Conservation (phyloP, 2,329 filamentous ascomycete genomes). For the Dactylonectria macrodidyma region DNA sequence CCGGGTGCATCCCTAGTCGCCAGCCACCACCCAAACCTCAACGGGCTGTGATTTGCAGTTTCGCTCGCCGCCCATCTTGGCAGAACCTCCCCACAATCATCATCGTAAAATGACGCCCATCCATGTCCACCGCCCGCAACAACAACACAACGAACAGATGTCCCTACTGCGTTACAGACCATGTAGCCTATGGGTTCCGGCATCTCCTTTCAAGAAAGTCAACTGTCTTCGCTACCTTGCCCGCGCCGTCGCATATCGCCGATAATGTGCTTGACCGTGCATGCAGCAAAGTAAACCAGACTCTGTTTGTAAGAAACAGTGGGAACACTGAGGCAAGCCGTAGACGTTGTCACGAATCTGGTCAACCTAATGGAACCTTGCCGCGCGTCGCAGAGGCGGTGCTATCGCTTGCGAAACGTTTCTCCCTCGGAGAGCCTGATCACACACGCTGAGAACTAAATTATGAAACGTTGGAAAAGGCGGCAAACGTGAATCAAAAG, state of each 20-base stretch:
- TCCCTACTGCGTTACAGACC: background rate
- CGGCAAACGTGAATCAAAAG: too few species aligned
- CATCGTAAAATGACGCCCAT: slow-evolving; percentile 4
- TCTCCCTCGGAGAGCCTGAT: background rate
- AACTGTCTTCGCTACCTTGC: background rate
- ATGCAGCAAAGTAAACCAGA: background rate
- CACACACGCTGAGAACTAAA: too few species aligned
- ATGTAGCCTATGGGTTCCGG: background rate
- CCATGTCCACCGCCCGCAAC: slow-evolving; percentile 5
- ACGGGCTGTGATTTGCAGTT: slow-evolving; percentile 15
- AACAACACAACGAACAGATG: background rate
- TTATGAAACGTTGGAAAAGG: too few species aligned
- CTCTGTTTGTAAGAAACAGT: background rate
- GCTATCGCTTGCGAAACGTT: slow-evolving; percentile 8
- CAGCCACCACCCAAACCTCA: slow-evolving; percentile 19
- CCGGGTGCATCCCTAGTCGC: slow-evolving; percentile 16
- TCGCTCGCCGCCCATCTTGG: slow-evolving; percentile 1
- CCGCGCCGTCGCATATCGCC: background rate
- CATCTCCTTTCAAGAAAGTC: background rate
- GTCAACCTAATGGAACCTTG: slow-evolving; percentile 5
- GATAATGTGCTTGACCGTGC: background rate
- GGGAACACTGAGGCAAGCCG: background rate
- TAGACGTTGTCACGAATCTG: background rate
- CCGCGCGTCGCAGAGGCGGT: slow-evolving; percentile 2
- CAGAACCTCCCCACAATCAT: background rate